A percentile compares a stretch with the other conserved stretches of the same genome.
Evolutionary conservation across 257 asterid genomes (phyloP).

Genomic region (Thymus quinquecostatus): DNA sequence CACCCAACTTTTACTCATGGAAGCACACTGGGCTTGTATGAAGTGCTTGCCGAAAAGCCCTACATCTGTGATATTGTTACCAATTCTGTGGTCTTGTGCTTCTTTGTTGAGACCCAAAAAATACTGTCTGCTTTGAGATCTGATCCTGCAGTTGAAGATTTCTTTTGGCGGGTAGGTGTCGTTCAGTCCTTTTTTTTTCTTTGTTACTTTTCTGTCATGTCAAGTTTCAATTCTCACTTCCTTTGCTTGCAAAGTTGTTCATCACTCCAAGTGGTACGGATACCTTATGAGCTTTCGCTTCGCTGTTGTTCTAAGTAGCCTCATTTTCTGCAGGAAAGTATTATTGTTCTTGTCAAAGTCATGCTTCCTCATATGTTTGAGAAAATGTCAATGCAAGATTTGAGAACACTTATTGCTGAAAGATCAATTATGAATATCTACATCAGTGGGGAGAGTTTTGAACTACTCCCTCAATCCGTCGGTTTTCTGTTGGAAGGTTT

Average conservation of each 20-base stretch:
- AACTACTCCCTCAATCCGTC: slow-evolving; percentile 70
- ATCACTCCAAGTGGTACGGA: slow-evolving; percentile 11
- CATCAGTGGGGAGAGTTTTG: slow-evolving; percentile 80
- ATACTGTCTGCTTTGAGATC: slow-evolving; percentile 63
- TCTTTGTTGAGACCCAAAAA: slow-evolving; percentile 76
- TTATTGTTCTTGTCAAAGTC: slow-evolving; percentile 69
- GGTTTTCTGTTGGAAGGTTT: slow-evolving; percentile 92
- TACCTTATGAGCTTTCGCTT: slow-evolving; percentile 24
- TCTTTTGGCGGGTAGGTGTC: slow-evolving; percentile 88
- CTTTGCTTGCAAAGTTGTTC: slow-evolving; percentile 14
- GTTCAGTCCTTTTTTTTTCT: not conserved
- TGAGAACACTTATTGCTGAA: slow-evolving; percentile 74
- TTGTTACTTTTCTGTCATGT: slow-evolving; percentile 6
- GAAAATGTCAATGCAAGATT: slow-evolving; percentile 77
- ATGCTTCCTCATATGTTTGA: slow-evolving; percentile 82
- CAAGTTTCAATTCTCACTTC: not conserved
- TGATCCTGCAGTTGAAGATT: slow-evolving; percentile 88
- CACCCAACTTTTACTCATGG: slow-evolving; percentile 91
- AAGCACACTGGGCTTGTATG: slow-evolving; percentile 92
- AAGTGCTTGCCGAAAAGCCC: slow-evolving; percentile 88
- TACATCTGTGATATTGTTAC: slow-evolving; percentile 74
- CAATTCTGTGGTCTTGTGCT: slow-evolving; percentile 82
- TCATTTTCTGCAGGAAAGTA: slow-evolving; percentile 73
- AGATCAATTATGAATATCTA: slow-evolving; percentile 67
- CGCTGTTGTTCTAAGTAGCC: slow-evolving; percentile 26